Evolutionary conservation across 2,329 filamentous ascomycete species (phyloP).

Genomic region (Colletotrichum tabaci): DNA sequence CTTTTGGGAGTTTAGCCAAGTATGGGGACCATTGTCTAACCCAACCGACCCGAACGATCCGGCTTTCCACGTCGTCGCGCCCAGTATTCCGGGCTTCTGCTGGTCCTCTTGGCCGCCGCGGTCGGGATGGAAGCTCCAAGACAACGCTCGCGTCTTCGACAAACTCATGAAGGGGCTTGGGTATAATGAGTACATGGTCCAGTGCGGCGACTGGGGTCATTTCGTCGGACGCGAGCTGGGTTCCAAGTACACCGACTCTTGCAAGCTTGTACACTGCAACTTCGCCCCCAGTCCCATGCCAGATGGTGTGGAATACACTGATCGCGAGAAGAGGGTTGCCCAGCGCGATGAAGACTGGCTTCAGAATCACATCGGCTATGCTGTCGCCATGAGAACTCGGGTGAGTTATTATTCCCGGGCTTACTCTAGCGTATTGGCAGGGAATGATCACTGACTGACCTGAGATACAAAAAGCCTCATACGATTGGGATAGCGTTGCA

Average conservation of each 20-base stretch:
- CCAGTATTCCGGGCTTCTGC: constrained; percentile 56
- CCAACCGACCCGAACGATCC: constrained; percentile 34
- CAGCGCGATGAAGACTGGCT: constrained; percentile 51
- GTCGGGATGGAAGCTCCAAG: constrained; percentile 52
- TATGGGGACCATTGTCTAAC: constrained; percentile 53
- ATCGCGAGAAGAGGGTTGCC: constrained; percentile 50
- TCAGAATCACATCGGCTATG: constrained; percentile 58
- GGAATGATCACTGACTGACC: not conserved
- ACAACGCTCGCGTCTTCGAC: constrained; percentile 55
- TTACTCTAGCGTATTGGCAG: not conserved
- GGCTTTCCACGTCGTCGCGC: constrained; percentile 55
- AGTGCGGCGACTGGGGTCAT: constrained; percentile 59
- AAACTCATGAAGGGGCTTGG: constrained; percentile 57
- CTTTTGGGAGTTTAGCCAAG: constrained; percentile 60
- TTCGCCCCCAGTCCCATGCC: constrained; percentile 56
- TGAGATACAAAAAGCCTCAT: constrained; percentile 49
- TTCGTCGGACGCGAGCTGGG: constrained; percentile 57
- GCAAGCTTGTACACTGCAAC: constrained; percentile 56
- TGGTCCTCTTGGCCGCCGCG: constrained; percentile 51
- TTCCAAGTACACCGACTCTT: constrained; percentile 51
- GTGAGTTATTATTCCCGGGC: constrained; percentile 3
- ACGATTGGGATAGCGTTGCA: constrained; percentile 59
- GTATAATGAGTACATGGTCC: constrained; percentile 55
- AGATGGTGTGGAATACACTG: constrained; percentile 48
- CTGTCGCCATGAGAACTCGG: constrained; percentile 57